These are phyloP conservation scores for Boletales sp. DNA, from an alignment of 768 basidiomycete species.

Conservation along the genomic window DNA sequence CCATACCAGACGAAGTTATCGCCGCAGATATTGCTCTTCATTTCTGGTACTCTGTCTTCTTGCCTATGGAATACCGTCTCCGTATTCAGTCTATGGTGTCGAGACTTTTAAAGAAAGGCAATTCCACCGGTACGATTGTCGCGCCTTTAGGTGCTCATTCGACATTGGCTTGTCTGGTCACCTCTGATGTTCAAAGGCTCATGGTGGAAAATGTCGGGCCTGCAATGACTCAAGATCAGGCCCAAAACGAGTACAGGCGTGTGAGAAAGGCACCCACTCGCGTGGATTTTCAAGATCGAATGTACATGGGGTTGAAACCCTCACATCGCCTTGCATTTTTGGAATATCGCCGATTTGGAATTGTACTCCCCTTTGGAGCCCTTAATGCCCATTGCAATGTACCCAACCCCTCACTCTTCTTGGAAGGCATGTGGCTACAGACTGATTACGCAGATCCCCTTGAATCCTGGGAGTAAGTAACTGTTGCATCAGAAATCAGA, in stretches of 20 bases:
- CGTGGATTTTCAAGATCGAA: slow-evolving; percentile 42
- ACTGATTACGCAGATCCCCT: slow-evolving; percentile 42
- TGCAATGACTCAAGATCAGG: slow-evolving; percentile 17
- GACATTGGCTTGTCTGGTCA: slow-evolving; percentile 14
- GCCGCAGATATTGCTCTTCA: slow-evolving; percentile 46
- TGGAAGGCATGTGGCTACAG: slow-evolving; percentile 43
- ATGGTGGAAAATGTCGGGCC: slow-evolving; percentile 14
- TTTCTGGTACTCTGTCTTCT: slow-evolving; percentile 45
- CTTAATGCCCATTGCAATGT: slow-evolving; percentile 37
- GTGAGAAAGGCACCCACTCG: slow-evolving; percentile 35
- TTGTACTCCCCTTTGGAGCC: slow-evolving; percentile 50
- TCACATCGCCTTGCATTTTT: slow-evolving; percentile 43
- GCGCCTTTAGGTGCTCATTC: slow-evolving; percentile 12
- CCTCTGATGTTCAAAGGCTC: slow-evolving; percentile 4
- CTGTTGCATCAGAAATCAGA: not conserved
- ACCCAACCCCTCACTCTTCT: slow-evolving; percentile 46
- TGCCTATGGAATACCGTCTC: slow-evolving; percentile 34
- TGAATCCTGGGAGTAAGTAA: slow-evolving; percentile 46
- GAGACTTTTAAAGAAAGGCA: slow-evolving; percentile 8
- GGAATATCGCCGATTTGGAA: slow-evolving; percentile 37
- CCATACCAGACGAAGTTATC: slow-evolving; percentile 25
- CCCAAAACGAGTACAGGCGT: slow-evolving; percentile 31
- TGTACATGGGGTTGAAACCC: slow-evolving; percentile 37
- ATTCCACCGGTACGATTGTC: not conserved
- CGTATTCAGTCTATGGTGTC: slow-evolving; percentile 19